Percentiles rank a stretch among this genome's conserved stretches.
phyloP scores from a whole-genome alignment of 2,329 filamentous ascomycete species.

The Pestalotiopsis sp. region DNA sequence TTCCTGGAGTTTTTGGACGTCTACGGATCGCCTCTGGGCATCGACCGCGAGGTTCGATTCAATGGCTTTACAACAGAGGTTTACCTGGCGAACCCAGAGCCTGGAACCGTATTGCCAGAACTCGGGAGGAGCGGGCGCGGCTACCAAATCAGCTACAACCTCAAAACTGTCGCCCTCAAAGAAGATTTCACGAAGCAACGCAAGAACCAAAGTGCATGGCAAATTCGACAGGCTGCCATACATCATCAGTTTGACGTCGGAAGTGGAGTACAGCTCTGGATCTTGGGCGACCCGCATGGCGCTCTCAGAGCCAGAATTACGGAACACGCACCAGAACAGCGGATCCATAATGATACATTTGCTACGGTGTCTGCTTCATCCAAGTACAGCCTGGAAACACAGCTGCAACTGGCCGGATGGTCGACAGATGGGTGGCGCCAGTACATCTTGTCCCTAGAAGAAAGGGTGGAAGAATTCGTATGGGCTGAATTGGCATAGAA shows the following conservation, averaged over 20 bases:
- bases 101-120: neutral
- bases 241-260: neutral
- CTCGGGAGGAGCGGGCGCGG: neutral
- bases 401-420: neutral
- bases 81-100: neutral
- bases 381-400: neutral
- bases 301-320: too few species aligned
- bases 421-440: neutral
- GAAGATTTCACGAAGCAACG: neutral
- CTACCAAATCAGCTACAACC: neutral
- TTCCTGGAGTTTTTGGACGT: constrained; percentile 1
- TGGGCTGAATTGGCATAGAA: too few species aligned
- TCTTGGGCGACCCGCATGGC: neutral
- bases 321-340: too few species aligned
- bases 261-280: neutral
- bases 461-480: too few species aligned
- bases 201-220: neutral
- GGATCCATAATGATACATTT: too few species aligned
- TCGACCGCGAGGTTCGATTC: neutral
- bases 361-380: neutral
- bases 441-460: neutral
- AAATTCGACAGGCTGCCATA: constrained; percentile 1
- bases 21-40: neutral
- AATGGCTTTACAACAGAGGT: neutral
- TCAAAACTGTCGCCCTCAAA: neutral